Percentiles rank a stretch among this genome's conserved stretches.
Evolutionary conservation across 2,329 filamentous ascomycete genomes (phyloP).

Genomic region (Didymella exigua): DNA sequence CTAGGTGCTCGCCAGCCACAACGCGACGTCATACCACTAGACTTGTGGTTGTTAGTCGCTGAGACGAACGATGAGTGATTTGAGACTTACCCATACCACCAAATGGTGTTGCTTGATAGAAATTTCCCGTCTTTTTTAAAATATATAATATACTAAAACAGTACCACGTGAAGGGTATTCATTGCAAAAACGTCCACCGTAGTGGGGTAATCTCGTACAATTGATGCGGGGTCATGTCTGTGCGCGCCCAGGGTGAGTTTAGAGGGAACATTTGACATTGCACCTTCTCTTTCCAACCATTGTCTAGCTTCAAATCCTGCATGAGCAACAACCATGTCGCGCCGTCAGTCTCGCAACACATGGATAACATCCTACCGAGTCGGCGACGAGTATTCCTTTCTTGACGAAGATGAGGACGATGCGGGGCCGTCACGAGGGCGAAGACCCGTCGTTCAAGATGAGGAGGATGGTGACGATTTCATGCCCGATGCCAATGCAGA

Average conservation of each 20-base stretch:
- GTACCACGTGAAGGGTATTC: too few relatives aligned
- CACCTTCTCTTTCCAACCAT: slow-evolving; percentile 8
- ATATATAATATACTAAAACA: not conserved
- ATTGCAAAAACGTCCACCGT: not conserved
- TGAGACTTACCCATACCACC: slow-evolving; percentile 12
- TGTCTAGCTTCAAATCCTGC: slow-evolving; percentile 8
- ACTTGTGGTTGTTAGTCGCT: slow-evolving; percentile 15
- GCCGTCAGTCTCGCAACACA: slow-evolving; percentile 31
- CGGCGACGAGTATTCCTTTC: slow-evolving; percentile 30
- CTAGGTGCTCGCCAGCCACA: slow-evolving; percentile 39
- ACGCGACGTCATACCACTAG: slow-evolving; percentile 51
- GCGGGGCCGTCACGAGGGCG: slow-evolving; percentile 15
- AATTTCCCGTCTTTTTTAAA: too few relatives aligned
- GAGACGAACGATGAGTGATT: slow-evolving; percentile 9
- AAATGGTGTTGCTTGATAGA: not conserved
- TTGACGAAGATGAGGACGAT: slow-evolving; percentile 26
- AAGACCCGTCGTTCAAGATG: slow-evolving; percentile 14
- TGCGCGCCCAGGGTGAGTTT: slow-evolving; percentile 18
- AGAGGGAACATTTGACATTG: slow-evolving; percentile 13
- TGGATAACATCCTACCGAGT: slow-evolving; percentile 27
- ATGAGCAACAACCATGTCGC: slow-evolving; percentile 22
- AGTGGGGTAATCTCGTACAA: not conserved
- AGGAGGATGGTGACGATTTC: slow-evolving; percentile 36
- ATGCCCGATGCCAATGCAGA: slow-evolving; percentile 33
- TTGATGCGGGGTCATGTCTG: slow-evolving; percentile 22